Conservation (phyloP, 495 filamentous ascomycete species). For the Saxophila tyrrhenica region DNA sequence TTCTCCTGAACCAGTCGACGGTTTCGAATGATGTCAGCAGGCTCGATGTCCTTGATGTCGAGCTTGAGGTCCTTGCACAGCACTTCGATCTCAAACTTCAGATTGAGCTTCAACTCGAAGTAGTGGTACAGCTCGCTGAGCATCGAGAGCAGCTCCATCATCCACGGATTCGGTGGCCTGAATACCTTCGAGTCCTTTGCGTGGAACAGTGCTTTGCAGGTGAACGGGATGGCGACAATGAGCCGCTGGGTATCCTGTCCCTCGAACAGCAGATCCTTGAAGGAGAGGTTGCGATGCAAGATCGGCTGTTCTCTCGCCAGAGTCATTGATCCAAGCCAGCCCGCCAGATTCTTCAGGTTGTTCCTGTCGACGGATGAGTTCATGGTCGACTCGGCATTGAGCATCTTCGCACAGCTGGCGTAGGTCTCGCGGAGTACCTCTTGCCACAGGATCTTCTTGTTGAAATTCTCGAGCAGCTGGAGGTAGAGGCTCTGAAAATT, state of each 20-base stretch:
- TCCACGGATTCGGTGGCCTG: slow-evolving; percentile 89
- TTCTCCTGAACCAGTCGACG: slow-evolving; percentile 34
- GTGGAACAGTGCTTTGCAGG: slow-evolving; percentile 84
- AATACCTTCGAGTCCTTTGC: slow-evolving; percentile 80
- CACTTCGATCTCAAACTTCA: slow-evolving; percentile 97
- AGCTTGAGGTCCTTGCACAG: slow-evolving; percentile 84
- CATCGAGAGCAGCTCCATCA: slow-evolving; percentile 83
- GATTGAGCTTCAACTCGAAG: slow-evolving; percentile 85
- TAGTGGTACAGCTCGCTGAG: slow-evolving; percentile 85
- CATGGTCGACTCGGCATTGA: slow-evolving; percentile 80
- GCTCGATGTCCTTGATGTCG: slow-evolving; percentile 76
- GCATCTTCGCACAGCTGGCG: slow-evolving; percentile 64
- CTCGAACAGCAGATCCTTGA: slow-evolving; percentile 89
- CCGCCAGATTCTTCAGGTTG: slow-evolving; percentile 81
- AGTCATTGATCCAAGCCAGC: slow-evolving; percentile 88
- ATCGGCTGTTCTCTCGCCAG: slow-evolving; percentile 91
- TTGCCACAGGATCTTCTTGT: slow-evolving; percentile 63
- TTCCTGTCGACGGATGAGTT: slow-evolving; percentile 67
- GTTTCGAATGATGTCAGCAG: slow-evolving; percentile 67
- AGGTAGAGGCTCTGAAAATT: slow-evolving; percentile 92
- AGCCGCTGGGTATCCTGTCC: slow-evolving; percentile 82
- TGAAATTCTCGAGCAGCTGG: slow-evolving; percentile 73
- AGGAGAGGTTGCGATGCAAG: slow-evolving; percentile 91
- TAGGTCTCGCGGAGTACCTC: slow-evolving; percentile 94
- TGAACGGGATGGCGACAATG: slow-evolving; percentile 86